Evolutionary conservation across 768 basidiomycete genomes (phyloP).

Genomic region (Lactarius indigo): DNA sequence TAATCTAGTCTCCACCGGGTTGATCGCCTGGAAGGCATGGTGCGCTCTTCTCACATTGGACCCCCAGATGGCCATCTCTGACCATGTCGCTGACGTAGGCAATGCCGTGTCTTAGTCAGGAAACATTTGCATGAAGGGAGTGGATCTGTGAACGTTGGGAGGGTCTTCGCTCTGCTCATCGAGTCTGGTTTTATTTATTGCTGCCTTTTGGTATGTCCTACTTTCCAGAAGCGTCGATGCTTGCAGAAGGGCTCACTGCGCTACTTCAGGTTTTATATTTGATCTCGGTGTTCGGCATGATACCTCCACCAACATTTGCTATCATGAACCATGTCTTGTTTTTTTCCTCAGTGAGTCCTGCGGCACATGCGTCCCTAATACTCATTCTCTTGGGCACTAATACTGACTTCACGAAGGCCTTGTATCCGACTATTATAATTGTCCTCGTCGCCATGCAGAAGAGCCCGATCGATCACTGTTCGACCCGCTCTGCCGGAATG

Average conservation of each 20-base stretch:
- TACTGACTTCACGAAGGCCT: not conserved
- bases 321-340: constrained; percentile 5
- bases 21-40: not conserved
- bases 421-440: constrained; percentile 17
- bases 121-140: not conserved
- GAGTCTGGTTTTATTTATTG: constrained; percentile 19
- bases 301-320: constrained; percentile 4
- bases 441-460: constrained; percentile 18
- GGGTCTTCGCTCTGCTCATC: constrained; percentile 12
- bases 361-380: not conserved
- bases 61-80: not conserved
- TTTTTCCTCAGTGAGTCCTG: constrained; percentile 2
- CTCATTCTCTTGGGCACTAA: not conserved
- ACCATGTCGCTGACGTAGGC: not conserved
- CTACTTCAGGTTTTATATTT: constrained; percentile 5
- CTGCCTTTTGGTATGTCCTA: constrained; percentile 10
- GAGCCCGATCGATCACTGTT: constrained; percentile 15
- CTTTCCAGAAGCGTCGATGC: not conserved
- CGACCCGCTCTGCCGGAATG: constrained; percentile 4
- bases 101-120: not conserved
- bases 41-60: not conserved
- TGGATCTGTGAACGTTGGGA: constrained; percentile 1
- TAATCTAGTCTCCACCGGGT: constrained; percentile 1
- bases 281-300: not conserved
- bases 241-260: not conserved